Conservation (phyloP, 2,329 filamentous ascomycete genomes). For the Phoma sp. region DNA sequence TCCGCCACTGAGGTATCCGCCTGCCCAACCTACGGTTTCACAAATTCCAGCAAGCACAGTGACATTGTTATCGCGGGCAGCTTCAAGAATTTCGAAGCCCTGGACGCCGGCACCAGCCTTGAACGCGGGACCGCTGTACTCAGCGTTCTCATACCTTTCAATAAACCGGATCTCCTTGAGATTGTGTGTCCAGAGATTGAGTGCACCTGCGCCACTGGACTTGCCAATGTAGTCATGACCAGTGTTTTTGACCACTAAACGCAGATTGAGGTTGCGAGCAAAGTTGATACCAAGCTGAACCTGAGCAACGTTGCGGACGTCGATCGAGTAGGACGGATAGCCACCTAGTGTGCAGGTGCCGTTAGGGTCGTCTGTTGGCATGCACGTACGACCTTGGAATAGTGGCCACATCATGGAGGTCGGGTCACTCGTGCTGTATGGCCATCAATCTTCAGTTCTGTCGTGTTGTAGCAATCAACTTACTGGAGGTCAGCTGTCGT, state of each 20-base stretch:
- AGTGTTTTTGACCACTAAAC: conserved; percentile 30
- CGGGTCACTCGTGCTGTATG: conserved; percentile 23
- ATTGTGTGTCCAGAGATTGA: conserved; percentile 41
- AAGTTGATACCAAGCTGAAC: conserved; percentile 28
- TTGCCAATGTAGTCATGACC: conserved; percentile 29
- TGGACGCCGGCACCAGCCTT: conserved; percentile 35
- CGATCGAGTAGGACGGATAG: conserved; percentile 24
- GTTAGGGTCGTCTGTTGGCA: conserved; percentile 20
- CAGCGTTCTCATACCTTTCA: conserved; percentile 13
- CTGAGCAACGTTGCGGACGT: conserved; percentile 23
- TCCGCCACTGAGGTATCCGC: neutral
- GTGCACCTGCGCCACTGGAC: conserved; percentile 32
- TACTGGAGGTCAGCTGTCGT: conserved; percentile 17
- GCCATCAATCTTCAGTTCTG: neutral
- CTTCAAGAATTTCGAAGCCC: conserved; percentile 27
- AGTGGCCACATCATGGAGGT: conserved; percentile 36
- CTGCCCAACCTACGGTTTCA: conserved; percentile 7
- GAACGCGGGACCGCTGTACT: conserved; percentile 31
- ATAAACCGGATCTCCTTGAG: conserved; percentile 28
- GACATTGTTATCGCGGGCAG: conserved; percentile 31
- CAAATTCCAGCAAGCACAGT: conserved; percentile 23
- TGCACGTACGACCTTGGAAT: conserved; percentile 34
- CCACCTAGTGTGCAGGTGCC: conserved; percentile 23
- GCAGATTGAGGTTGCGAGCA: conserved; percentile 20
- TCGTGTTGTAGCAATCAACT: neutral